phyloP scores from a whole-genome alignment of 768 basidiomycete species.

The Mycena haematopus region DNA sequence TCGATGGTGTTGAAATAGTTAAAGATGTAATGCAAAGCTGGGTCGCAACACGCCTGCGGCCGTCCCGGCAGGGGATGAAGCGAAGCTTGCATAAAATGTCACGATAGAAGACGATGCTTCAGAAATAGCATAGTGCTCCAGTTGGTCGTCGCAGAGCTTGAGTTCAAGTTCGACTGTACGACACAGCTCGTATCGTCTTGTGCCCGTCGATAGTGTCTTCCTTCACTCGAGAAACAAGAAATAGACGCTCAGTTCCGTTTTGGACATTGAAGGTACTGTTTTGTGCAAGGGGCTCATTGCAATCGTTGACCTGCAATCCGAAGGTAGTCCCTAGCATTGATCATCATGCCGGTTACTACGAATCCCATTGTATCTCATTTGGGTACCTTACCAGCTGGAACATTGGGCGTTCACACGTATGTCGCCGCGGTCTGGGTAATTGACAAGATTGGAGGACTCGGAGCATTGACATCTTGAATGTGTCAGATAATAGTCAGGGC shows the following conservation, averaged over 20 bases:
- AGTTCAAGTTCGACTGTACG: background rate
- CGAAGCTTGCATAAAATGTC: no score
- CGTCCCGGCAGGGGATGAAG: background rate
- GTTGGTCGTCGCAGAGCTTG: background rate
- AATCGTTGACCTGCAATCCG: conserved; percentile 6
- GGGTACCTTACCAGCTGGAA: conserved; percentile 12
- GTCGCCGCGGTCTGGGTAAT: background rate
- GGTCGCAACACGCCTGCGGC: background rate
- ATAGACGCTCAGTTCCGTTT: conserved; percentile 7
- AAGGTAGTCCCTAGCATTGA: conserved; percentile 16
- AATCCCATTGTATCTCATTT: no score
- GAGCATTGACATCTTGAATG: conserved; percentile 10
- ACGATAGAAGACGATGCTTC: no score
- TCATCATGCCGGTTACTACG: no score
- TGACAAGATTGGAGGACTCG: conserved; percentile 2
- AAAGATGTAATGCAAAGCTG: background rate
- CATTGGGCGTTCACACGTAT: conserved; percentile 14
- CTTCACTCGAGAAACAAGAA: background rate
- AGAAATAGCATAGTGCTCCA: no score
- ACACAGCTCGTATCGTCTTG: conserved; percentile 24
- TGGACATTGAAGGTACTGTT: conserved; percentile 17
- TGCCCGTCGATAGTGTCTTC: background rate
- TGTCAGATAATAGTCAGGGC: background rate
- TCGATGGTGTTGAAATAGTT: background rate
- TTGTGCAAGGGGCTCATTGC: conserved; percentile 8